Base-by-base conservation (phyloP, 2,329 filamentous ascomycete species). In the Cucurbitaria berberidis region DNA sequence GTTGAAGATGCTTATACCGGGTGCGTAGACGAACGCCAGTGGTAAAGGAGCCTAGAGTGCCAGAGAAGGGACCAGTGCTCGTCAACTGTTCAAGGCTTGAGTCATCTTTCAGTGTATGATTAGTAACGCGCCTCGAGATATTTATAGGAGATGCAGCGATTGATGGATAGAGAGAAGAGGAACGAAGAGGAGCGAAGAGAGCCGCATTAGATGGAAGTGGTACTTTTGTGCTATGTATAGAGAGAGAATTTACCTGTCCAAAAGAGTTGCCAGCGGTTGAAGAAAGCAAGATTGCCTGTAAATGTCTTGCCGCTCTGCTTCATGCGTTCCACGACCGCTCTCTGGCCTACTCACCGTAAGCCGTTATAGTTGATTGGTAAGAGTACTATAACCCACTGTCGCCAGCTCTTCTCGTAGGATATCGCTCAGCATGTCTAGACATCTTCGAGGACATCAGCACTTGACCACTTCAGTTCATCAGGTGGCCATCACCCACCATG, bases 401-500 rank as follows among this genome's bases (percentile, higher is more conserved):
- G 24, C 81, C 83, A 35, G 80, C 79, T 54, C 71, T 77, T 30
- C 66, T 68, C 0, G 83, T 86, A 1, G 84, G 83, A 69, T 84
- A 85, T 63, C 84, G 74, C 64, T 85, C 84, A 19, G 76, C 81
- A 72, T 86, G 84, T 35, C 84, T 77, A 18, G 83, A 81, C 74
- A 85, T 80, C 81, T 84, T 59, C 3, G 29, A 29, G 34, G 45
- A 15, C 10, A 47, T 41, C 39, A 49, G 65, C 57, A 64, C 54
- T 32, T 29, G 53, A 38, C 9, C 16, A 21, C 2, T 3, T 21
- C 3, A 24, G 18, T 63, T 52, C 71, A 19, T 22, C 32, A 27
- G 29, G 22, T 39, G 15, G 21, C 9, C 29, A 19, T 29, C 5
- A 67, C 66, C 21, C 40, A 83, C 81, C 82, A 86, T 81, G 67